Evolutionary conservation across 768 basidiomycete species (phyloP).

Genomic region (Boletus subparvulus): DNA sequence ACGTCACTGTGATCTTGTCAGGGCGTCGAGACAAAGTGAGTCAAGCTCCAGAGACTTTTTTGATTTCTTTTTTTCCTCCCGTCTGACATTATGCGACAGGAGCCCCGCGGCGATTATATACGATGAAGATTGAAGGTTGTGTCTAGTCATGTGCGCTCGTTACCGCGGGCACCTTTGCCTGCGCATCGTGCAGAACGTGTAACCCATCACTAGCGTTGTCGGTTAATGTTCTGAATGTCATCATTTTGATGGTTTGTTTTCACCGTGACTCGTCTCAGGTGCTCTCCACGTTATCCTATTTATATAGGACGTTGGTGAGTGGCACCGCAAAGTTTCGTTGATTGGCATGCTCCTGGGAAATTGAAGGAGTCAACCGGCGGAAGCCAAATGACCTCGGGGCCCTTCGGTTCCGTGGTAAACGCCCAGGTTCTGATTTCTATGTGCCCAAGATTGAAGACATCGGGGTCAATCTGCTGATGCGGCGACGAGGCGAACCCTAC

Average conservation of each 20-base stretch:
- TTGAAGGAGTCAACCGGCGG: too few species aligned
- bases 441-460: too few species aligned
- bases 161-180: background rate
- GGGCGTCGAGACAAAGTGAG: slow-evolving; percentile 13
- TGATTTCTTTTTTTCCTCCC: too few species aligned
- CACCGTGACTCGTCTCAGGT: background rate
- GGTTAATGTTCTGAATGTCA: background rate
- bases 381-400: too few species aligned
- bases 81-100: background rate
- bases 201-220: background rate
- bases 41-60: too few species aligned
- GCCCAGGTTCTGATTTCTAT: too few species aligned
- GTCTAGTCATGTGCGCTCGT: background rate
- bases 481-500: too few species aligned
- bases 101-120: slow-evolving; percentile 7
- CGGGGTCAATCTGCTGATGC: too few species aligned
- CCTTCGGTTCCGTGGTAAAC: too few species aligned
- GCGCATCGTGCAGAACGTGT: background rate
- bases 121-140: slow-evolving; percentile 1
- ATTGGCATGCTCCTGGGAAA: too few species aligned
- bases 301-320: too few species aligned
- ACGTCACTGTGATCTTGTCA: background rate
- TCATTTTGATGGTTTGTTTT: background rate
- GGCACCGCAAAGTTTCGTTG: too few species aligned
- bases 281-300: background rate